Base-by-base conservation (phyloP, 2,329 filamentous ascomycete genomes). In the Botrytis deweyae region DNA sequence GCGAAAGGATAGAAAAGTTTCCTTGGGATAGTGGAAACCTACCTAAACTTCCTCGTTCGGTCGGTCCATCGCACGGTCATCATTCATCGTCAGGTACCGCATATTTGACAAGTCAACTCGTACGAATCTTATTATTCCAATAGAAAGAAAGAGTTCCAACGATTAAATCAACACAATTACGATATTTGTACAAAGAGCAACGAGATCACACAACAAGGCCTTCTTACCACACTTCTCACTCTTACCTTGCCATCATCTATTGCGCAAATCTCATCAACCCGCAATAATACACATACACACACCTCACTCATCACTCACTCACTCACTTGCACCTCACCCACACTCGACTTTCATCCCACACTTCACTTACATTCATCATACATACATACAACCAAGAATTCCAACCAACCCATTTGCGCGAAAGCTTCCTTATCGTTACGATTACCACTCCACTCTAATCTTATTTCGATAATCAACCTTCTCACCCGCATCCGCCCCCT, bases 391-490 rank as follows among this genome's bases (percentile, higher is more conserved):
- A 18, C 14, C 52, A 58, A 18, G 52, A 58, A 16, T 58, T 58
- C n/a, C 49, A 8, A 10, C n/a, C 44, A 38, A 42, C 36, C 61
- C 16, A 52, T 52, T 73, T 73, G 58, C 66, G 33, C 64, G 62
- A 49, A 52, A 29, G 62, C 70, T 72, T 55, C 36, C 70, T 72
- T 72, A 67, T 72, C 70, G 29, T 72, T 55, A 33, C 70, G 46
- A 71, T 61, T 38, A 7, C 36, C 36, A 22, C 65, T 68, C 65
- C 70, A 59, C 63, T 72, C 63, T 72, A 72, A 68, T 72, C 71
- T 72, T 68, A 72, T 72, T 72, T 72, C 52, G 63, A 72, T 72
- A 72, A 72, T 72, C 63, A 68, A 68, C 71, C 71, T 72, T 72
- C 71, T 72, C 49, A 72, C 63, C 63, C 63, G 52, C 71, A 68